Conservation (phyloP, 225 moss, liverwort and hornwort species). For the Pseudisothecium myosuroides region DNA sequence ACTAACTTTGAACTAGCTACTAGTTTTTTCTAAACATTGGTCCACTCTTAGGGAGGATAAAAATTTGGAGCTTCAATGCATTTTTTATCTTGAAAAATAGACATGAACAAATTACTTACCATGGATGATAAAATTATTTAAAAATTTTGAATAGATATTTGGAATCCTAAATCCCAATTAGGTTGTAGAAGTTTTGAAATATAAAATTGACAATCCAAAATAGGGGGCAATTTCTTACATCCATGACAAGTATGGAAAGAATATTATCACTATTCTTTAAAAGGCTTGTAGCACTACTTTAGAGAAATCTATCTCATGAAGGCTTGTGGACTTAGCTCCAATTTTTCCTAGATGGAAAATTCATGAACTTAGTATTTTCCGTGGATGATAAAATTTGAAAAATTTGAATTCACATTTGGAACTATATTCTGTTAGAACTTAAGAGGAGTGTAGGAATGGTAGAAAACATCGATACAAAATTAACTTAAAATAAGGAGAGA, state of each 20-base stretch:
- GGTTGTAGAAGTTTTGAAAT: rapidly evolving
- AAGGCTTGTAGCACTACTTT: neutral
- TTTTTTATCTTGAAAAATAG: neutral
- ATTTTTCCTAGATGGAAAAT: neutral
- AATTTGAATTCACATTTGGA: neutral
- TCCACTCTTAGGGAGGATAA: neutral
- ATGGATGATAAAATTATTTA: neutral
- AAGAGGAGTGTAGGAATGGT: rapidly evolving
- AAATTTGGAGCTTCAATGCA: neutral
- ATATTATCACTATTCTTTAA: neutral
- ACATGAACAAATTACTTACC: neutral
- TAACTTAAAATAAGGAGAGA: neutral
- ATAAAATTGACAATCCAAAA: neutral
- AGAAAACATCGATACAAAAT: neutral
- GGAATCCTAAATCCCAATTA: neutral
- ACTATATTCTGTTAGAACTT: neutral
- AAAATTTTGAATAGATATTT: neutral
- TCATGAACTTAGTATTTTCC: neutral
- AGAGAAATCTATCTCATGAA: neutral
- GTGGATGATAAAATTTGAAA: neutral
- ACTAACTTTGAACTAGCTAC: no score
- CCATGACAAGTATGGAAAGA: neutral
- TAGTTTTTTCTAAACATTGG: neutral
- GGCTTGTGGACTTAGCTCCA: rapidly evolving
- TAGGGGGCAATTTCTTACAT: neutral